Evolutionary conservation across 441 rosid genomes (phyloP).

Genomic region (Brassica hybrid): DNA sequence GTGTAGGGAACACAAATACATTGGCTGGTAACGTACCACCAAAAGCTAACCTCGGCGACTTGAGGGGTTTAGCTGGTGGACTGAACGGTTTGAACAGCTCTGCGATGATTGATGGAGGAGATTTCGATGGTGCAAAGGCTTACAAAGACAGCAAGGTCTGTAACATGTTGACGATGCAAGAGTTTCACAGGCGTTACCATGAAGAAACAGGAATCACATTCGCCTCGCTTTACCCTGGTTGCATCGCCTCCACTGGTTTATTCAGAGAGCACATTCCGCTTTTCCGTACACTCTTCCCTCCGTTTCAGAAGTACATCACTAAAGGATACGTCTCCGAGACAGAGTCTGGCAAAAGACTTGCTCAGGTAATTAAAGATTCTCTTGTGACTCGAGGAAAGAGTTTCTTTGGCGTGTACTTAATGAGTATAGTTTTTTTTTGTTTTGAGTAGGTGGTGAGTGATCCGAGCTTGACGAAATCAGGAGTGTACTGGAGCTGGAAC

Average conservation of each 20-base stretch:
- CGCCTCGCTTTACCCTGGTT: slow-evolving; percentile 89
- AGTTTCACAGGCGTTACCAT: slow-evolving; percentile 82
- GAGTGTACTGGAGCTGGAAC: slow-evolving; percentile 95
- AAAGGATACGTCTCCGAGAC: slow-evolving; percentile 91
- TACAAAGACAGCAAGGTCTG: slow-evolving; percentile 96
- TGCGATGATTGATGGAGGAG: slow-evolving; percentile 88
- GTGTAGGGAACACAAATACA: slow-evolving; percentile 81
- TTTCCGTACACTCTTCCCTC: slow-evolving; percentile 86
- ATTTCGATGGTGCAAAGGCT: slow-evolving; percentile 96
- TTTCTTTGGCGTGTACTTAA: slow-evolving; percentile 14
- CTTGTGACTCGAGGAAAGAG: not conserved
- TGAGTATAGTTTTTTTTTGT: not conserved
- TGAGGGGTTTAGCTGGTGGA: slow-evolving; percentile 77
- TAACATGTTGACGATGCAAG: slow-evolving; percentile 93
- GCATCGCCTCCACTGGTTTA: slow-evolving; percentile 92
- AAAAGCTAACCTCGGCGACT: slow-evolving; percentile 88
- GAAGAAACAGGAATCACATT: slow-evolving; percentile 81
- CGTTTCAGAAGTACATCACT: slow-evolving; percentile 93
- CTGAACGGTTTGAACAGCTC: slow-evolving; percentile 71
- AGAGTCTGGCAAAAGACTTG: slow-evolving; percentile 91
- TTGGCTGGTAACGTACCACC: slow-evolving; percentile 93
- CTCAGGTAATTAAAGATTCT: slow-evolving; percentile 51
- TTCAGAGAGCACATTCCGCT: slow-evolving; percentile 87
- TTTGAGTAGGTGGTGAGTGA: slow-evolving; percentile 71
- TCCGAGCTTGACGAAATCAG: slow-evolving; percentile 77